phyloP scores from a whole-genome alignment of 176 grass and related monocot species.

The Cymbopogon citratus region DNA sequence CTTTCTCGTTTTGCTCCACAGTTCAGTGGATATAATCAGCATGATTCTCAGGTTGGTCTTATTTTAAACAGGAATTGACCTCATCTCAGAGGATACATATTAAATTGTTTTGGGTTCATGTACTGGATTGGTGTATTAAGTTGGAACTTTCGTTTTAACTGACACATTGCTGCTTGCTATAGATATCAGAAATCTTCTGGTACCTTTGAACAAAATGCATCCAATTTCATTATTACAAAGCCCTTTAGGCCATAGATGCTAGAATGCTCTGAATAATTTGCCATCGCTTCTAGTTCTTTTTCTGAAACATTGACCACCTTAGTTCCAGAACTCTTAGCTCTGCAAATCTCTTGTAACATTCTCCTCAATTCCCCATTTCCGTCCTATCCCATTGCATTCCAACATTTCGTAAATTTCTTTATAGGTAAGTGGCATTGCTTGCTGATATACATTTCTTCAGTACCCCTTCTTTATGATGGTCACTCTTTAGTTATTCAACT shows the following conservation, averaged over 20 bases:
- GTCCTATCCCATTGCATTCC: background rate
- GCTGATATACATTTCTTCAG: background rate
- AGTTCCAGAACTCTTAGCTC: background rate
- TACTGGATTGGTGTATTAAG: background rate
- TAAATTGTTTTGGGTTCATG: background rate
- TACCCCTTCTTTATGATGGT: background rate
- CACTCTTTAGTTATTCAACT: background rate
- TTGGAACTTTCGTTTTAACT: background rate
- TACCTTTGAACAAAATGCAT: background rate
- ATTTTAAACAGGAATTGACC: background rate
- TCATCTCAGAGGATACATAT: background rate
- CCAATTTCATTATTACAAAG: background rate
- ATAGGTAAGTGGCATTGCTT: background rate
- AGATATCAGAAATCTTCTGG: background rate
- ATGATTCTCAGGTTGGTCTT: slow-evolving; percentile 91
- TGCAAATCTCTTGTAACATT: background rate
- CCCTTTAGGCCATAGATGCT: background rate
- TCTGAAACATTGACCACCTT: background rate
- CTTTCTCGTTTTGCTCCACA: slow-evolving; percentile 95
- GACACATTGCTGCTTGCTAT: background rate
- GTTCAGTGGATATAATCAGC: slow-evolving; percentile 99
- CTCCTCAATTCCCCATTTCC: background rate
- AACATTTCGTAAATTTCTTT: background rate
- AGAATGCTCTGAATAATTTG: background rate
- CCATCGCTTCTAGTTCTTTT: background rate